Evolutionary conservation across 1,284 basidiomycete species (phyloP).

Genomic region (Mycena sp.): DNA sequence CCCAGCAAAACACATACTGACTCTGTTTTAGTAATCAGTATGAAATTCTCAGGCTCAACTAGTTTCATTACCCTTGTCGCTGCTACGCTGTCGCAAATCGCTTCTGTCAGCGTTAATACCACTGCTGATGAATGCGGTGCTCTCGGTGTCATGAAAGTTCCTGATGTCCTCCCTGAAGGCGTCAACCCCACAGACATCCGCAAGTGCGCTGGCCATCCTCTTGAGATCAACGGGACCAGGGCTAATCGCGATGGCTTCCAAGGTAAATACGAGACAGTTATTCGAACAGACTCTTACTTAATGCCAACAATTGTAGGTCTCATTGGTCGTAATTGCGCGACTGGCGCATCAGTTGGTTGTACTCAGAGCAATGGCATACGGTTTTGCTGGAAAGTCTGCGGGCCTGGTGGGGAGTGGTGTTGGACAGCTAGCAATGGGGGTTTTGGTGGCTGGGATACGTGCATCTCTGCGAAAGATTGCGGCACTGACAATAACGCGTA

Average conservation of each 20-base stretch:
- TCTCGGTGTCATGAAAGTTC: too few relatives aligned
- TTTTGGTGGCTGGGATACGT: conserved; percentile 9
- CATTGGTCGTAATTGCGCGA: not conserved
- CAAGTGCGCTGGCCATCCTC: too few relatives aligned
- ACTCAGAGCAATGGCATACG: not conserved
- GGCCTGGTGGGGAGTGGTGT: conserved; percentile 6
- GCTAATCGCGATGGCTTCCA: not conserved
- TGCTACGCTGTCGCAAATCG: too few relatives aligned
- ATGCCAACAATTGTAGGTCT: conserved; percentile 1
- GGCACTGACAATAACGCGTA: conserved; percentile 6
- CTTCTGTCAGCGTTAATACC: too few relatives aligned
- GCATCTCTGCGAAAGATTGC: not conserved
- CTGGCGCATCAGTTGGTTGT: not conserved
- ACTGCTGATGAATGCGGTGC: too few relatives aligned
- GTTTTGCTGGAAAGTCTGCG: conserved; percentile 11
- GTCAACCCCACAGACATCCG: too few relatives aligned
- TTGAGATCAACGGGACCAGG: too few relatives aligned
- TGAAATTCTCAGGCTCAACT: too few relatives aligned
- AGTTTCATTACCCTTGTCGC: too few relatives aligned
- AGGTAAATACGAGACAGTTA: conserved; percentile 3
- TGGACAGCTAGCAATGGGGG: conserved; percentile 8
- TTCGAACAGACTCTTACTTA: not conserved
- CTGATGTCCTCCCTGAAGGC: too few relatives aligned
- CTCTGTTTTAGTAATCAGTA: too few relatives aligned
- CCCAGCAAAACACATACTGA: not conserved